A percentile compares a stretch with the other conserved stretches of the same genome.
These are phyloP conservation scores for Crepidotus variabilis DNA, from an alignment of 768 basidiomycete genomes.

Conservation along the genomic window DNA sequence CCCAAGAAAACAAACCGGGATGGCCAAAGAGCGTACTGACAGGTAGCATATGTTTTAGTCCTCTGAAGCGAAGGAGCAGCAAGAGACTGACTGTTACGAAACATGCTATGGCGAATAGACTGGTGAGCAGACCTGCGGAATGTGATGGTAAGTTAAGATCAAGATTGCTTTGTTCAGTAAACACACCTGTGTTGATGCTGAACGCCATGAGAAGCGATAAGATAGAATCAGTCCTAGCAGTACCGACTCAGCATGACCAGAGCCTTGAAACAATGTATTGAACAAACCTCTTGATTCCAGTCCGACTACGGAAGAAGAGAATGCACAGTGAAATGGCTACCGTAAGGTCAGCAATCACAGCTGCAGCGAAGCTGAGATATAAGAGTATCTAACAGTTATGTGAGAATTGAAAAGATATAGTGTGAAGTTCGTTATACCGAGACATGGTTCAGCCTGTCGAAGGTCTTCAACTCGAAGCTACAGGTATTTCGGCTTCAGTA, in stretches of 20 bases:
- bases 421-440: constrained; percentile 8
- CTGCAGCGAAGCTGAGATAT: constrained; percentile 19
- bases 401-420: background rate
- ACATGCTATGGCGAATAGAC: constrained; percentile 20
- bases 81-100: constrained; percentile 16
- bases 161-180: background rate
- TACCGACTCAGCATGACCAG: no score
- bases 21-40: constrained; percentile 22
- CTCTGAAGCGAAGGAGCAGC: background rate
- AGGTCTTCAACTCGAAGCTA: constrained; percentile 11
- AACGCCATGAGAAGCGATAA: constrained; percentile 20
- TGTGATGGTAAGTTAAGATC: background rate
- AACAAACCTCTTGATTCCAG: constrained; percentile 20
- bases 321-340: constrained; percentile 19
- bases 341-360: constrained; percentile 16
- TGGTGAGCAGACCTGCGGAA: constrained; percentile 20
- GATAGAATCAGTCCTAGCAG: constrained; percentile 16
- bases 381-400: constrained; percentile 6
- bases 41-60: background rate
- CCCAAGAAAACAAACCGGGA: constrained; percentile 21
- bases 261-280: background rate
- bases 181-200: constrained; percentile 19
- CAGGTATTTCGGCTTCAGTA: background rate
- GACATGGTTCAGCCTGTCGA: constrained; percentile 6
- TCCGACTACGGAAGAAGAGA: constrained; percentile 18